Percentiles rank a stretch among this genome's conserved stretches.
Conservation (phyloP, 306 rosid genomes). For the Lotus japonicus region DNA sequence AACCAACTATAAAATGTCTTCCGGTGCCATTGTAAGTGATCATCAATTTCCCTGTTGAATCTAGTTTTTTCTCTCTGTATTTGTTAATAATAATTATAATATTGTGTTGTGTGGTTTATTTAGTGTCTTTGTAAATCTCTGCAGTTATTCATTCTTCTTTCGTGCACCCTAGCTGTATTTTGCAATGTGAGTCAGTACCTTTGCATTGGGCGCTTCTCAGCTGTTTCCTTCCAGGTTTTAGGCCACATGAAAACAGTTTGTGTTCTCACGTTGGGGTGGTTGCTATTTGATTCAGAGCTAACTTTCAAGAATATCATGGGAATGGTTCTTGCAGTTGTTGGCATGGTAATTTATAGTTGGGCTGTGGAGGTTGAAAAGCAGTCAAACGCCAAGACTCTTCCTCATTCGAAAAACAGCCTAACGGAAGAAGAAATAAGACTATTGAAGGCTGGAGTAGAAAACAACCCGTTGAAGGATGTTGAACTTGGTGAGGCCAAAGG, state of each 20-base stretch:
- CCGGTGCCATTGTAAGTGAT: constrained; percentile 70
- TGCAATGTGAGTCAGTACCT: constrained; percentile 92
- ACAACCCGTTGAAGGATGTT: constrained; percentile 42
- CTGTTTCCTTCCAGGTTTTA: constrained; percentile 86
- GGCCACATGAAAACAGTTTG: constrained; percentile 96
- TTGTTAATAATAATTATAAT: background rate
- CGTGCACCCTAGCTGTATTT: constrained; percentile 75
- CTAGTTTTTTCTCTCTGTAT: constrained; percentile 6
- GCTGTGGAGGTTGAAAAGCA: constrained; percentile 71
- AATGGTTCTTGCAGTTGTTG: constrained; percentile 66
- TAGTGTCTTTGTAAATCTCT: constrained; percentile 9
- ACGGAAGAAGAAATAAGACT: constrained; percentile 82
- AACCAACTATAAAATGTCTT: constrained; percentile 61
- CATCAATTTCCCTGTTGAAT: background rate
- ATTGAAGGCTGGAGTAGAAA: constrained; percentile 53
- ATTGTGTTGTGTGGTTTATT: background rate
- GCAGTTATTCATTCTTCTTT: constrained; percentile 78
- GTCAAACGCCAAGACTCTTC: constrained; percentile 33
- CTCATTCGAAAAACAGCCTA: constrained; percentile 56
- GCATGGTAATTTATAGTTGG: constrained; percentile 95
- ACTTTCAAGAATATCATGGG: constrained; percentile 79
- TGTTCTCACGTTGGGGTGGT: constrained; percentile 87
- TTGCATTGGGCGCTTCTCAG: constrained; percentile 92
- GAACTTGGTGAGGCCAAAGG: constrained; percentile 56
- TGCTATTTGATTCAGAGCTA: constrained; percentile 79